Evolutionary conservation across 805 yeast genomes (phyloP).

Genomic region (Jamesozyma piceae): DNA sequence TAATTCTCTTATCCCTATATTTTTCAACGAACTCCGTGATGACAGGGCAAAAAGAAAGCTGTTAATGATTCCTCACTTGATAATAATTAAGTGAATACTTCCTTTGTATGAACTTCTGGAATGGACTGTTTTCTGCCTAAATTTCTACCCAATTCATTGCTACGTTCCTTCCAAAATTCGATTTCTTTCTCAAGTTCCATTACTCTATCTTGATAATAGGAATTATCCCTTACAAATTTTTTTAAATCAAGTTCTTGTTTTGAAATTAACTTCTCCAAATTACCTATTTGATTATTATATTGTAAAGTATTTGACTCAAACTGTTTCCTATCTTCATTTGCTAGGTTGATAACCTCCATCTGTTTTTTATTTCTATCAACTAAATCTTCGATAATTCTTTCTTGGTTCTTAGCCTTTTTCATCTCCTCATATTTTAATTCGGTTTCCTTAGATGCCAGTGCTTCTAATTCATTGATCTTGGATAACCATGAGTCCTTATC

Average conservation of each 20-base stretch:
- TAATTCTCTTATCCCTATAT: neutral
- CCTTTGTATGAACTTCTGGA: constrained; percentile 4
- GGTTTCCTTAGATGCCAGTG: constrained; percentile 39
- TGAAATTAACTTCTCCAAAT: constrained; percentile 37
- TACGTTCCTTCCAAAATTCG: constrained; percentile 42
- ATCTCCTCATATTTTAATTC: constrained; percentile 43
- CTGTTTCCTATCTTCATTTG: constrained; percentile 50
- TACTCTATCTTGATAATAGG: constrained; percentile 45
- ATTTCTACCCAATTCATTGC: constrained; percentile 16
- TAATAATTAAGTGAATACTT: constrained; percentile 7
- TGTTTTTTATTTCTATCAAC: constrained; percentile 45
- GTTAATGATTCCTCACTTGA: no score
- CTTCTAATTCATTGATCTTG: constrained; percentile 46
- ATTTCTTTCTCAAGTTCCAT: constrained; percentile 48
- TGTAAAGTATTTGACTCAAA: constrained; percentile 43
- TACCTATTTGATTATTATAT: constrained; percentile 36
- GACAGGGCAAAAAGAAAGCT: no score
- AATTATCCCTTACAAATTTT: constrained; percentile 47
- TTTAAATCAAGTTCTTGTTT: constrained; percentile 36
- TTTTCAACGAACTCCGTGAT: no score
- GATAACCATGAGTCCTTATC: constrained; percentile 51
- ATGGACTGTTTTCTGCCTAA: constrained; percentile 3
- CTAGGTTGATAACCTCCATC: constrained; percentile 38
- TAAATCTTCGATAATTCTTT: constrained; percentile 46
- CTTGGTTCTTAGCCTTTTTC: constrained; percentile 41